A percentile compares a stretch with the other conserved stretches of the same genome.
These are phyloP conservation scores for Beta lomatogona DNA, from an alignment of 179 eudicot species.

Conservation along the genomic window DNA sequence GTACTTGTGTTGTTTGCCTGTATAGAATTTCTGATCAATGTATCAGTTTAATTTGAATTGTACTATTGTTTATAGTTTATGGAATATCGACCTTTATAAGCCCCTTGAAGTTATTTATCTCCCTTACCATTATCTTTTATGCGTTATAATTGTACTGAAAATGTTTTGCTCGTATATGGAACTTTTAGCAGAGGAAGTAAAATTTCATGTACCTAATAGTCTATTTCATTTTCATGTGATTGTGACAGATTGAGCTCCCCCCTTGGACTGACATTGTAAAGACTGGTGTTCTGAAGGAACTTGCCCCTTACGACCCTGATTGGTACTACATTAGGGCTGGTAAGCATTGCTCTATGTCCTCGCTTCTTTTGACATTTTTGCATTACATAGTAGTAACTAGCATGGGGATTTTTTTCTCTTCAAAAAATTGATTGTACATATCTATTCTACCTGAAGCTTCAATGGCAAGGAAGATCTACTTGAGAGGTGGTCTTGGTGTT, in stretches of 20 bases:
- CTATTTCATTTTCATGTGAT: neutral
- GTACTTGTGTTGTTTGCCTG: no score
- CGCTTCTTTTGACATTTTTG: neutral
- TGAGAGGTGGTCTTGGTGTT: slow-evolving; percentile 84
- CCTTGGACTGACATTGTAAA: slow-evolving; percentile 69
- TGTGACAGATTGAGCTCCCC: slow-evolving; percentile 40
- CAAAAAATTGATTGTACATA: neutral
- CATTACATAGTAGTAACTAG: no score
- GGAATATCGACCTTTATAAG: no score
- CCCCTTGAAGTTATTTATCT: no score
- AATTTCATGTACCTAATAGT: neutral
- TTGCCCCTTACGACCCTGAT: slow-evolving; percentile 66
- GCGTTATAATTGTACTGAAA: no score
- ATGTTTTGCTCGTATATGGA: no score
- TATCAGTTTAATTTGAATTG: no score
- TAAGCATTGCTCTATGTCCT: neutral
- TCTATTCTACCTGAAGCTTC: slow-evolving; percentile 46
- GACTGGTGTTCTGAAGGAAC: slow-evolving; percentile 60
- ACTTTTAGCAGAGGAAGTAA: neutral
- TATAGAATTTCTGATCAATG: no score
- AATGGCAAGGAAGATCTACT: slow-evolving; percentile 79
- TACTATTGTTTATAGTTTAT: no score
- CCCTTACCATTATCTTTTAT: no score
- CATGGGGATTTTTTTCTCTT: neutral
- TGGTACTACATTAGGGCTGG: slow-evolving; percentile 65